Evolutionary conservation across 1,284 basidiomycete species (phyloP).

Genomic region (Peniophora sp.): DNA sequence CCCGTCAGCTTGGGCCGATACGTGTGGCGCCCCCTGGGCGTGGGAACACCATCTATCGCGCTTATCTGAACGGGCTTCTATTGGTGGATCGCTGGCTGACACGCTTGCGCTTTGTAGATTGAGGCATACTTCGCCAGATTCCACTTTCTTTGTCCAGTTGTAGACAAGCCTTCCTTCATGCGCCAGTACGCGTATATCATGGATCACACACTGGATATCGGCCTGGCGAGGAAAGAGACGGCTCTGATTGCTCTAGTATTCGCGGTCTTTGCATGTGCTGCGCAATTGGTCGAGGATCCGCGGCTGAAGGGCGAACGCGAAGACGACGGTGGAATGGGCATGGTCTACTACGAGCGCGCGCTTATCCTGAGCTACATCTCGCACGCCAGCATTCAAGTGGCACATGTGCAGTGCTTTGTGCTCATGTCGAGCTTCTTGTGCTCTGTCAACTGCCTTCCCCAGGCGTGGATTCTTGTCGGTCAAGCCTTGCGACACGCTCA

Average conservation of each 20-base stretch:
- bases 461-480: slow-evolving; percentile 84
- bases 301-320: slow-evolving; percentile 51
- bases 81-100: slow-evolving; percentile 9
- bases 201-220: slow-evolving; percentile 52
- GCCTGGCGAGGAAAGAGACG: slow-evolving; percentile 47
- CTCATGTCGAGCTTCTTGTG: slow-evolving; percentile 85
- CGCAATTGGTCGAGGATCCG: slow-evolving; percentile 68
- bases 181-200: slow-evolving; percentile 64
- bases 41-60: not conserved
- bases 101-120: slow-evolving; percentile 38
- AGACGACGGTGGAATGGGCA: slow-evolving; percentile 76
- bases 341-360: slow-evolving; percentile 84
- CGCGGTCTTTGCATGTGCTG: slow-evolving; percentile 78
- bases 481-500: slow-evolving; percentile 83
- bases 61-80: slow-evolving; percentile 1
- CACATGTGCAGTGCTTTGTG: slow-evolving; percentile 84
- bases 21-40: no score
- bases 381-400: slow-evolving; percentile 69
- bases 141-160: slow-evolving; percentile 78
- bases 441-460: slow-evolving; percentile 83
- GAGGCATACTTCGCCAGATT: slow-evolving; percentile 79
- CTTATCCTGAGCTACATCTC: slow-evolving; percentile 86
- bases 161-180: slow-evolving; percentile 79
- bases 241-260: slow-evolving; percentile 76
- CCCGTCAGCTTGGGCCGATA: no score